Conservation (phyloP, 1,284 basidiomycete genomes). For the Ceratobasidium sp. region DNA sequence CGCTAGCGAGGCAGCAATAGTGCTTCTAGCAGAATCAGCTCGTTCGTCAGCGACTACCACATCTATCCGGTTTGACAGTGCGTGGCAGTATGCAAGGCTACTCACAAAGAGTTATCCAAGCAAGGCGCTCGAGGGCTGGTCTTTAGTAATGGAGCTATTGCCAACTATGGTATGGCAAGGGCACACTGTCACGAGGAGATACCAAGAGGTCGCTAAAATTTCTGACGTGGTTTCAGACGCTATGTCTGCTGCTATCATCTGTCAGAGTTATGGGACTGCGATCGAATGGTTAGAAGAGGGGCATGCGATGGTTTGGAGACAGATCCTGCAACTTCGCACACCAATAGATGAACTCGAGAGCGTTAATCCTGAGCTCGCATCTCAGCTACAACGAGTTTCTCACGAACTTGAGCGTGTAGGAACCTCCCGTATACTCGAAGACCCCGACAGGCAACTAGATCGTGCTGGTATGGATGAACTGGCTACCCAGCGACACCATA, state of each 20-base stretch:
- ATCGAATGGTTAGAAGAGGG: slow-evolving; percentile 30
- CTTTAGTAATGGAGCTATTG: slow-evolving; percentile 6
- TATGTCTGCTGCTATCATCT: slow-evolving; percentile 1
- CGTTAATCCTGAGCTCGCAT: not conserved
- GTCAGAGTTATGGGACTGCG: not conserved
- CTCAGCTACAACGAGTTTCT: not conserved
- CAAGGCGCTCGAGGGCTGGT: not conserved
- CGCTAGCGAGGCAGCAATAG: too few species aligned
- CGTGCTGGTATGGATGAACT: not conserved
- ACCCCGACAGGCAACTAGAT: not conserved
- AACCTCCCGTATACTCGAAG: too few species aligned
- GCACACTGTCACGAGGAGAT: not conserved
- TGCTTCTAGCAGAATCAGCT: not conserved
- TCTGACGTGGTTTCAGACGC: not conserved
- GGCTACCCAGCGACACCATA: not conserved
- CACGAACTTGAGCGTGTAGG: slow-evolving; percentile 5
- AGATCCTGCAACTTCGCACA: slow-evolving; percentile 22
- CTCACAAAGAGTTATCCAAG: not conserved
- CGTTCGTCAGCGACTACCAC: not conserved
- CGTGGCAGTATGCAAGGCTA: not conserved
- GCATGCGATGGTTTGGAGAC: not conserved
- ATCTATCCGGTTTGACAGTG: not conserved
- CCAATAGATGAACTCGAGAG: not conserved
- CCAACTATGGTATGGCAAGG: slow-evolving; percentile 15
- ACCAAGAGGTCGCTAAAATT: not conserved